These are phyloP conservation scores for Dipteronia dyeriana DNA, from an alignment of 345 rosid genomes.

Conservation along the genomic window DNA sequence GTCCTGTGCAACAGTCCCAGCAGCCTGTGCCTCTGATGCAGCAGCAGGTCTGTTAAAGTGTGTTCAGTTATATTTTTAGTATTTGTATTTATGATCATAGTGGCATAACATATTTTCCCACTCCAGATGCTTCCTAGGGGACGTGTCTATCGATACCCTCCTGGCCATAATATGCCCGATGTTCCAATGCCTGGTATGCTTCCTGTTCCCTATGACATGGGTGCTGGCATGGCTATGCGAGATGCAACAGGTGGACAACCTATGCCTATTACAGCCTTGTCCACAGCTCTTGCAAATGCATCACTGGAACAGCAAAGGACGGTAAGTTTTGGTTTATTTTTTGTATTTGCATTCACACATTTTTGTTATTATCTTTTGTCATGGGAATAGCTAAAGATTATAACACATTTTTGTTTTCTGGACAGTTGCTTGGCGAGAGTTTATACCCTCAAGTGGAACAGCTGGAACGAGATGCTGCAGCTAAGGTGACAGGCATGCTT, in stretches of 20 bases:
- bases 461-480: constrained; percentile 67
- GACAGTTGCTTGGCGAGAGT: constrained; percentile 75
- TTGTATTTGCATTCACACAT: background rate
- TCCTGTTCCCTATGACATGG: constrained; percentile 61
- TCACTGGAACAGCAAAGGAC: constrained; percentile 73
- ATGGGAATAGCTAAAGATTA: background rate
- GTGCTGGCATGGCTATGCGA: constrained; percentile 54
- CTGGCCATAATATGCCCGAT: constrained; percentile 63
- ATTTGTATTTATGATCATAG: background rate
- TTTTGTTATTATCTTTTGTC: too few species aligned
- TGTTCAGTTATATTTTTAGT: background rate
- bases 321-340: constrained; percentile 33
- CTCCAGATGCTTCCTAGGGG: constrained; percentile 77
- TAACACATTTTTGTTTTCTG: background rate
- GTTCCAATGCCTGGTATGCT: constrained; percentile 56
- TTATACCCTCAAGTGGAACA: constrained; percentile 73
- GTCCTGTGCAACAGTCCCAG: constrained; percentile 59
- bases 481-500: constrained; percentile 83
- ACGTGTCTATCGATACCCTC: constrained; percentile 63
- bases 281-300: constrained; percentile 73
- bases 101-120: background rate
- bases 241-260: constrained; percentile 51
- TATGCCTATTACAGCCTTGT: constrained; percentile 60
- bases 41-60: constrained; percentile 45
- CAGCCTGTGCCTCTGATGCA: constrained; percentile 66